Evolutionary conservation across 768 basidiomycete genomes (phyloP), one percentile per base, ranked within the genome.

Genomic region (Daedaleopsis nitida): DNA sequence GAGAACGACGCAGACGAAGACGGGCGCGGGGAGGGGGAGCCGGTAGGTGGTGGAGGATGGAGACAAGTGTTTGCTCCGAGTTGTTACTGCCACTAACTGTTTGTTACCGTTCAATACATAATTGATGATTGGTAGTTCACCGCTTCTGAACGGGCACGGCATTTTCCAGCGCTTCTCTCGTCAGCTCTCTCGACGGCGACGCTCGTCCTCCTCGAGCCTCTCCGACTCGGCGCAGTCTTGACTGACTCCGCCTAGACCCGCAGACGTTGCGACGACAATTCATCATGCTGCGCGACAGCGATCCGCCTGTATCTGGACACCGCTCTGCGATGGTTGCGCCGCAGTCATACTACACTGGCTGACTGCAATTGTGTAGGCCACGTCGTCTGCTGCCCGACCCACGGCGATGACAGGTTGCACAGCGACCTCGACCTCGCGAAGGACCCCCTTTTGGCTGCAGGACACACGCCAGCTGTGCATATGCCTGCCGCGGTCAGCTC

Each of bases 1-100:
- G 53, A 37, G 53, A 37, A 21, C 16, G 49, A 55, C 55, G 60
- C 17, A 32, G 50, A 52, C 60, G 56, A 44, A 52, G 57, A 57
- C 21, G 43, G 34, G 48, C 21, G 39, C 27, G 42, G 39, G 39
- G 27, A 45, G 51, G 23, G 27, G 42, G 12, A 42, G 27, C 38
- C 42, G 11, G 27, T 32, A 32, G 16, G n/a, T 48, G 43, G 38
- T 19, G 47, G 55, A 43, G 38, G 51, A 12, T 35, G 51, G 23
- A 45, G 42, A 44, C 38, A 43, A 23, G 54, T 49, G 21, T 14
- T 23, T 49, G 23, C 11, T 8, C 7, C 8, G 45, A 47, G n/a
- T 47, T 24, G 47, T 24, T 24, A 24, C 47, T 32, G 27, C 27
- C 27, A 3, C 27, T 32, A 3, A 32, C 27, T 32, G 7, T 32